Evolutionary conservation across 768 basidiomycete genomes (phyloP), one percentile per base, ranked within the genome.

Genomic region (Phlebiopsis flavidoalba): DNA sequence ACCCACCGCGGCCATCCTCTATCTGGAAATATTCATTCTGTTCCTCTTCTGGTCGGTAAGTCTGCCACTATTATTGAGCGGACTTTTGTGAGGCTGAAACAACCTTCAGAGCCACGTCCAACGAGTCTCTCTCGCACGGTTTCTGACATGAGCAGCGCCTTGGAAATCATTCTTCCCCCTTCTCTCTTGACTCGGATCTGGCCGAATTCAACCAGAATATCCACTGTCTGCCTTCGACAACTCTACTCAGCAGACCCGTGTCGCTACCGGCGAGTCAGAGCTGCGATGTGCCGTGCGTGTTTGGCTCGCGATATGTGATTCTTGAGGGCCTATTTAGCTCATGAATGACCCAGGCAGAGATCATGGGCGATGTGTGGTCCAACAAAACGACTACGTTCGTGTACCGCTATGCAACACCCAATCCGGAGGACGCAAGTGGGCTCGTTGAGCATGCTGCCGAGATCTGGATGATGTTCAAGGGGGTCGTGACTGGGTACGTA

Each of bases 401-500:
- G 11, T 86, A 85, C 64, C 76, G 84, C 31, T 86, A 84, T 68
- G 85, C 85, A 67, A 81, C 85, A 60, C 72, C 75, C 3, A 79
- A 83, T 56, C 80, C 80, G 7, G 79, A 80, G 0, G 62, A 63
- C 4, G 72, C 71, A 12, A 72, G 72, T 15, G 58, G 59, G 11
- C 47, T 60, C 10, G 80, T 82, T 1, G 69, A 56, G 1, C 85
- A 86, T 62, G 79, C 85, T 7, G 77, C 86, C 0, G 86, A 85
- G 66, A 85, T 87, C 64, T 86, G 82, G 81, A 85, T 85, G 83
- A 82, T 86, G 84, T 86, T 85, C 73, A 69, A 71, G 21, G 85
- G 87, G 1, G 79, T 76, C 1, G 81, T 81, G 59, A 85, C 84
- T 31, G 85, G 85, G 86, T 85, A 65, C n/a, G 75, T 64, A 21